A percentile compares a stretch with the other conserved stretches of the same genome.
Conservation (phyloP, 805 yeast species). For the Kodamaea laetipori region DNA sequence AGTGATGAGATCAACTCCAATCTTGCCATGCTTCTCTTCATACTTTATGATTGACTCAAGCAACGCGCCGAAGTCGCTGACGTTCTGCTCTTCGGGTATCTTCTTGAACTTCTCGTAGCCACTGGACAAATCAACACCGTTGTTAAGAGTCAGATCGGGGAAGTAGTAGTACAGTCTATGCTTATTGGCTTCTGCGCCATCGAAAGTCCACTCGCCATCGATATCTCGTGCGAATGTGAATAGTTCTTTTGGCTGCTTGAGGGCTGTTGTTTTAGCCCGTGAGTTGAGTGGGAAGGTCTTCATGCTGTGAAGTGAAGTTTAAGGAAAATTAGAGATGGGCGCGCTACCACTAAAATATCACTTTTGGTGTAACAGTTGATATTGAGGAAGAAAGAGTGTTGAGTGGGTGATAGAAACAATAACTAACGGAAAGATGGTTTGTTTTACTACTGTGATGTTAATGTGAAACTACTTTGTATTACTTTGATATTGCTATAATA, state of each 20-base stretch:
- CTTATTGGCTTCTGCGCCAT: conserved; percentile 43
- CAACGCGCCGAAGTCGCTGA: conserved; percentile 59
- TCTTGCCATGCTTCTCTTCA: conserved; percentile 54
- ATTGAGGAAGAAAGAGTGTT: neutral
- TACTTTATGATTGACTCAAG: conserved; percentile 54
- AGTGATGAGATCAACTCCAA: conserved; percentile 69
- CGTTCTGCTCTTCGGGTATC: conserved; percentile 55
- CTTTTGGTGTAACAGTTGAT: no score
- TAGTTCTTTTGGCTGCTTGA: conserved; percentile 85
- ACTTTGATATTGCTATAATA: no score
- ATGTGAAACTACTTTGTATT: no score
- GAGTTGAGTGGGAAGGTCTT: conserved; percentile 45
- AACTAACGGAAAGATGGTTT: no score
- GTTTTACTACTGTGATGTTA: no score
- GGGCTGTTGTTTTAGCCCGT: conserved; percentile 63
- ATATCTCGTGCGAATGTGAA: conserved; percentile 62
- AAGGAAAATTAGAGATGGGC: conserved; percentile 1
- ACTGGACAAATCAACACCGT: conserved; percentile 57
- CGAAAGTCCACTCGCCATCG: conserved; percentile 46
- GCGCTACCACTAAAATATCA: conserved; percentile 3
- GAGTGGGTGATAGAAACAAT: neutral
- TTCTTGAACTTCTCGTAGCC: conserved; percentile 64
- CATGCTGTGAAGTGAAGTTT: conserved; percentile 13
- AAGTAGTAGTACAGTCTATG: conserved; percentile 71
- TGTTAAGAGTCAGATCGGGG: conserved; percentile 70